Conservation (phyloP, 805 yeast genomes). For the Schizosaccharomyces japonicus region DNA sequence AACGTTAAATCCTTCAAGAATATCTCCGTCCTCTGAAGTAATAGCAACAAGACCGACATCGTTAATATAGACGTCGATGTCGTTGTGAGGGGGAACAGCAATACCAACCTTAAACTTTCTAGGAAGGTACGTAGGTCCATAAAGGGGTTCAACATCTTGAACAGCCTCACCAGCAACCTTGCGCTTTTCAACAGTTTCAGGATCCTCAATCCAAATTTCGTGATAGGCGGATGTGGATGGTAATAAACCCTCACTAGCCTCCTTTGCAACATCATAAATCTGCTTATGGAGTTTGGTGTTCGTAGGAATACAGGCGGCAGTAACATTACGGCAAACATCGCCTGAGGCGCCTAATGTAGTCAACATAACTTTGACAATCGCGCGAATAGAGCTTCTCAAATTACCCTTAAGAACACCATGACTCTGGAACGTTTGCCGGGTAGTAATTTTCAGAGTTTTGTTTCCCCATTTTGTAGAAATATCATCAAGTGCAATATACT, state of each 20-base stretch:
- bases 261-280: slow-evolving; percentile 35
- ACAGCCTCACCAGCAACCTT: slow-evolving; percentile 69
- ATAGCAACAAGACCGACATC: slow-evolving; percentile 85
- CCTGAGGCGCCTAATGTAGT: slow-evolving; percentile 97
- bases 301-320: slow-evolving; percentile 70
- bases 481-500: slow-evolving; percentile 70
- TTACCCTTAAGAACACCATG: slow-evolving; percentile 85
- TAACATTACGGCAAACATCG: slow-evolving; percentile 88
- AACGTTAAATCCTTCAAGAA: slow-evolving; percentile 58
- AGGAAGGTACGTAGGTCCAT: slow-evolving; percentile 70
- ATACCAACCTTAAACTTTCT: slow-evolving; percentile 88
- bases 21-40: slow-evolving; percentile 4
- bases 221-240: slow-evolving; percentile 90
- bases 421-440: slow-evolving; percentile 89
- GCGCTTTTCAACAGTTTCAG: slow-evolving; percentile 44
- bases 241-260: slow-evolving; percentile 56
- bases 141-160: slow-evolving; percentile 64
- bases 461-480: slow-evolving; percentile 63
- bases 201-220: slow-evolving; percentile 75
- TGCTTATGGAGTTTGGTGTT: slow-evolving; percentile 64
- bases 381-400: slow-evolving; percentile 73
- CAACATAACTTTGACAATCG: slow-evolving; percentile 70
- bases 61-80: slow-evolving; percentile 87
- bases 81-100: slow-evolving; percentile 87
- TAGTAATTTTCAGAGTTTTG: slow-evolving; percentile 79